Percentiles rank a stretch among this genome's conserved stretches.
Evolutionary conservation across 371 early-diverging fungal genomes (phyloP).

Genomic region (Dinochytrium kinnereticum): DNA sequence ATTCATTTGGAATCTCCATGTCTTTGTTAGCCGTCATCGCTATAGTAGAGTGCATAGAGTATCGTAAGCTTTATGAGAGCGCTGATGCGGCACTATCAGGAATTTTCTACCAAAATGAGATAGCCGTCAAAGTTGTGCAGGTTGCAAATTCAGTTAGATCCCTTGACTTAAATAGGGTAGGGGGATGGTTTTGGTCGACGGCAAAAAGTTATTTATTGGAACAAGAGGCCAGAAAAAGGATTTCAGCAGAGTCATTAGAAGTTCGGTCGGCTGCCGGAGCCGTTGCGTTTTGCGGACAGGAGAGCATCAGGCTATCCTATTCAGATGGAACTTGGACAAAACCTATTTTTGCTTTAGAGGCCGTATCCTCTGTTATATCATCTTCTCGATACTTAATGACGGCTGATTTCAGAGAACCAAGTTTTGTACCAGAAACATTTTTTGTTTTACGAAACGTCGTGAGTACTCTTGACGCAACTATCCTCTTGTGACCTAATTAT

Average conservation of each 20-base stretch:
- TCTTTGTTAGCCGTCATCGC: conserved; percentile 16
- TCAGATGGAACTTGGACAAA: background rate
- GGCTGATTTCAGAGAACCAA: background rate
- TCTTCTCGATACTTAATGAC: background rate
- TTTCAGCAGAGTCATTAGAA: background rate
- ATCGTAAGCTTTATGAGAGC: conserved; percentile 1
- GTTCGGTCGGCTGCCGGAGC: background rate
- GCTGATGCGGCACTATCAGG: background rate
- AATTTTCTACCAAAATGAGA: background rate
- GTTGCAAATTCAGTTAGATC: conserved; percentile 21
- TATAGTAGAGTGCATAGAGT: conserved; percentile 7
- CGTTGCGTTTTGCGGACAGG: background rate
- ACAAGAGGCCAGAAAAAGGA: background rate
- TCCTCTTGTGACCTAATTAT: too few species aligned
- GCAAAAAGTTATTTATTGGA: background rate
- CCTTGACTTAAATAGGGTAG: conserved; percentile 10
- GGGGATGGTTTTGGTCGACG: conserved; percentile 2
- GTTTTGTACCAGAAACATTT: background rate
- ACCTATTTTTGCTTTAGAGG: background rate
- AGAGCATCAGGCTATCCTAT: background rate
- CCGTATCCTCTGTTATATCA: background rate
- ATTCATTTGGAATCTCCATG: conserved; percentile 12
- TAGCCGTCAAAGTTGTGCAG: background rate
- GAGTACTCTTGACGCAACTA: too few species aligned
- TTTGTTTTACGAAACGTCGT: background rate